A percentile compares a stretch with the other conserved stretches of the same genome.
Evolutionary conservation across 2,329 filamentous ascomycete species (phyloP).

Genomic region (Diplodia seriata): DNA sequence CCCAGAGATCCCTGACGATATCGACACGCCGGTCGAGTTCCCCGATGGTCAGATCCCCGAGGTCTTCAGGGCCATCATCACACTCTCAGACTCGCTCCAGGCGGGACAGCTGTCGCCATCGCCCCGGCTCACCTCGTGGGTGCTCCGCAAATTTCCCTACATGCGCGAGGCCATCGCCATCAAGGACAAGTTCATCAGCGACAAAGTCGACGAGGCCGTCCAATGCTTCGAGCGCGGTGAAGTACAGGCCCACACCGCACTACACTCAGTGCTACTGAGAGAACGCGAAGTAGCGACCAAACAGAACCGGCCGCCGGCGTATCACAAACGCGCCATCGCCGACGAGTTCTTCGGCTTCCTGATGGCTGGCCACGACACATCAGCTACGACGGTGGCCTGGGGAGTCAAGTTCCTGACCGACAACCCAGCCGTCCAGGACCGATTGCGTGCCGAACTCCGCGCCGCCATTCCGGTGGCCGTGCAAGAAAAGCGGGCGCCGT

Average conservation of each 20-base stretch:
- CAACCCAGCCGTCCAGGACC: slow-evolving; percentile 46
- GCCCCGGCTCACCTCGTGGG: neutral
- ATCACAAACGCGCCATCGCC: slow-evolving; percentile 16
- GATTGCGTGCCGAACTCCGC: slow-evolving; percentile 44
- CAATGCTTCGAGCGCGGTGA: neutral
- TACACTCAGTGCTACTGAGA: slow-evolving; percentile 33
- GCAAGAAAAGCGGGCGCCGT: slow-evolving; percentile 31
- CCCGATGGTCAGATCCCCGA: slow-evolving; percentile 27
- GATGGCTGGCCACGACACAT: slow-evolving; percentile 57
- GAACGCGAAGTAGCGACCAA: slow-evolving; percentile 32
- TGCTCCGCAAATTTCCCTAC: neutral
- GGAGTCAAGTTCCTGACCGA: slow-evolving; percentile 50
- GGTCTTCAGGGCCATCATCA: neutral
- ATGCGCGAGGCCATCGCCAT: neutral
- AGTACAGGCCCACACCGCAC: slow-evolving; percentile 14
- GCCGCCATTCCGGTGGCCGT: slow-evolving; percentile 39
- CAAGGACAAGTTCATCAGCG: slow-evolving; percentile 8
- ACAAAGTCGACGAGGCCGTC: neutral
- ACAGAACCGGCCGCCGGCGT: slow-evolving; percentile 29
- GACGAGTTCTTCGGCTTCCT: slow-evolving; percentile 43
- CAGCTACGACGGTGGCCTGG: slow-evolving; percentile 52
- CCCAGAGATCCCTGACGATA: slow-evolving; percentile 14
- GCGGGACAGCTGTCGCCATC: slow-evolving; percentile 22
- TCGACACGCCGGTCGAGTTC: slow-evolving; percentile 1
- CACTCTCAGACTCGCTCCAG: slow-evolving; percentile 13